These are phyloP conservation scores for Alnus rubra DNA, from an alignment of 306 rosid species.

Conservation along the genomic window DNA sequence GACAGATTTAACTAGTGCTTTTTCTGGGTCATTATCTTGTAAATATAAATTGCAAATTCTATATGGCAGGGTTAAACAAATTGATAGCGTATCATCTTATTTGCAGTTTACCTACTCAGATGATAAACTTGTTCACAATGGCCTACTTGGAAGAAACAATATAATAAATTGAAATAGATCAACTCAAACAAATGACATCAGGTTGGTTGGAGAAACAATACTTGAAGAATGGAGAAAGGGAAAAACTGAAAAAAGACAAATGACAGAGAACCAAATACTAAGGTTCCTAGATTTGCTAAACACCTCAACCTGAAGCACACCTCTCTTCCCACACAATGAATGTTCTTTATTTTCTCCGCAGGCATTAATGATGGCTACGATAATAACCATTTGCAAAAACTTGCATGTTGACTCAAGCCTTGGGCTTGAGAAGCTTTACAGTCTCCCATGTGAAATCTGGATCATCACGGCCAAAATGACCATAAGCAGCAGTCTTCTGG, in stretches of 20 bases:
- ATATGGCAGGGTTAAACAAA: neutral
- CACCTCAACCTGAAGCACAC: conserved; percentile 33
- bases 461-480: conserved; percentile 79
- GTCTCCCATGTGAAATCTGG: conserved; percentile 85
- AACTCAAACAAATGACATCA: conserved; percentile 23
- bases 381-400: conserved; percentile 31
- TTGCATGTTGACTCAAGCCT: conserved; percentile 44
- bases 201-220: conserved; percentile 32
- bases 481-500: conserved; percentile 83
- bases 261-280: conserved; percentile 28
- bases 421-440: conserved; percentile 65
- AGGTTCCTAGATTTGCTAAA: conserved; percentile 33
- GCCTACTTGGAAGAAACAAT: neutral
- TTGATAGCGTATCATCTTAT: neutral
- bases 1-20: too few species aligned
- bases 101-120: neutral
- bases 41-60: neutral
- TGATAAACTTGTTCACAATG: neutral
- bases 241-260: conserved; percentile 7
- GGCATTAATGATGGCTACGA: conserved; percentile 35
- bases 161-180: conserved; percentile 7
- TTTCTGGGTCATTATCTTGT: too few species aligned
- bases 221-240: conserved; percentile 1
- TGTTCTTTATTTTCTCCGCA: conserved; percentile 41
- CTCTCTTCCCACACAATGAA: conserved; percentile 16